Evolutionary conservation across 768 basidiomycete species (phyloP), one percentile per base, ranked within the genome.

Genomic region (Lentinula lateritia): DNA sequence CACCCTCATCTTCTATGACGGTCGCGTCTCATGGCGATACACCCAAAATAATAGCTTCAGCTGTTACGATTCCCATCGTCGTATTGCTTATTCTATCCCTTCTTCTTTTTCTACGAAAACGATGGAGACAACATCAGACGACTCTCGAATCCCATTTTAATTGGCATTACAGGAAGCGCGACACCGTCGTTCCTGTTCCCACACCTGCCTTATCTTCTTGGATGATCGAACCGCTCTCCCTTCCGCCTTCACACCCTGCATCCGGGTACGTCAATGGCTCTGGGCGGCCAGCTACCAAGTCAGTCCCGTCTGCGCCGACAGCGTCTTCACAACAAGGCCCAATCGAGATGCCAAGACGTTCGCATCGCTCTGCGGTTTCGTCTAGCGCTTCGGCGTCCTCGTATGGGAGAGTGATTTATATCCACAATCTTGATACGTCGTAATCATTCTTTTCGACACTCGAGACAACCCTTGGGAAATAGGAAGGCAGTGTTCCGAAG

Each of bases 211-310:
- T 56, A 42, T 12, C n/a, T 41, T 56, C 55, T 16, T 56, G 55
- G 55, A 41, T 43, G 28, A 56, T 56, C n/a, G 55, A 56, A 28
- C 55, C 55, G 5, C 10, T 56, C 18, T 28, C 55, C 12, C 55
- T 56, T 32, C 55, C 55, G 6, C 55, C 55, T 23, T 41, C 55
- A 32, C 55, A 56, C 45, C 55, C 55, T 13, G 42, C 55, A 56
- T 56, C 55, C 32, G 55, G 55, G 5, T 56, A 56, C 16, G 9
- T 56, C 10, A 56, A 56, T 43, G 55, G 55, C 15, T 45, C 55
- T 4, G 55, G 55, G 28, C 39, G 39, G 16, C 55, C 18, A 13
- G 55, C 32, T 8, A 43, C 55, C 23, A 15, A 8, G 5, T 56
- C 55, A 28, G 55, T 56, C 28, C 55, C 55, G n/a, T 56, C 55